phyloP scores from a whole-genome alignment of 495 filamentous ascomycete genomes.

The Barbatosphaeria neglecta region DNA sequence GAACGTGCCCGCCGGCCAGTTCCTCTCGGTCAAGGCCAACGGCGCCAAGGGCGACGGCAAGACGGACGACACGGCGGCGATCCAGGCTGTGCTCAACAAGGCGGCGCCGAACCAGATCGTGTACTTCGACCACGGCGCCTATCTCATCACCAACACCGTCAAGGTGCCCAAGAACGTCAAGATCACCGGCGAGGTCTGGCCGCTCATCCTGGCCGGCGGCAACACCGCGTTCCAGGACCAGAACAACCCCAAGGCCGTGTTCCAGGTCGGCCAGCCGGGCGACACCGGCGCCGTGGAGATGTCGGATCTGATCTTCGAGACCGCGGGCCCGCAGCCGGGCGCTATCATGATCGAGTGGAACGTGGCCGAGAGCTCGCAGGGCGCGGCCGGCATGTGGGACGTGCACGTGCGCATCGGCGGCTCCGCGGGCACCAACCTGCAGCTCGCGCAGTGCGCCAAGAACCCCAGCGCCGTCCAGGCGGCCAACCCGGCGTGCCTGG shows the following conservation, averaged over 20 bases:
- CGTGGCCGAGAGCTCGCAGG: constrained; percentile 51
- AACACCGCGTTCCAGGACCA: constrained; percentile 53
- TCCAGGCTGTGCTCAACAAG: constrained; percentile 62
- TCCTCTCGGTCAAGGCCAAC: constrained; percentile 61
- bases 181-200: constrained; percentile 87
- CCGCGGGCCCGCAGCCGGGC: constrained; percentile 66
- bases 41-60: constrained; percentile 72
- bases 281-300: constrained; percentile 74
- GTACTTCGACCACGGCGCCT: constrained; percentile 88
- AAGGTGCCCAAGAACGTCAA: constrained; percentile 66
- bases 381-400: constrained; percentile 78
- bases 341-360: constrained; percentile 92
- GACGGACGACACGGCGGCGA: constrained; percentile 54
- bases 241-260: constrained; percentile 56
- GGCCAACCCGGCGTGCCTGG: constrained; percentile 49
- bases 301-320: constrained; percentile 69
- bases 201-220: constrained; percentile 76
- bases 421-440: constrained; percentile 65
- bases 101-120: constrained; percentile 52
- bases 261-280: constrained; percentile 69
- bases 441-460: constrained; percentile 65
- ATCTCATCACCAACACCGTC: constrained; percentile 74
- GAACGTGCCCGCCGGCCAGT: constrained; percentile 39
- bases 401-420: constrained; percentile 83
- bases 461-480: constrained; percentile 47